These are phyloP conservation scores for Trypanosoma brucei DNA, from an alignment of 208 protist genomes.

Conservation along the genomic window DNA sequence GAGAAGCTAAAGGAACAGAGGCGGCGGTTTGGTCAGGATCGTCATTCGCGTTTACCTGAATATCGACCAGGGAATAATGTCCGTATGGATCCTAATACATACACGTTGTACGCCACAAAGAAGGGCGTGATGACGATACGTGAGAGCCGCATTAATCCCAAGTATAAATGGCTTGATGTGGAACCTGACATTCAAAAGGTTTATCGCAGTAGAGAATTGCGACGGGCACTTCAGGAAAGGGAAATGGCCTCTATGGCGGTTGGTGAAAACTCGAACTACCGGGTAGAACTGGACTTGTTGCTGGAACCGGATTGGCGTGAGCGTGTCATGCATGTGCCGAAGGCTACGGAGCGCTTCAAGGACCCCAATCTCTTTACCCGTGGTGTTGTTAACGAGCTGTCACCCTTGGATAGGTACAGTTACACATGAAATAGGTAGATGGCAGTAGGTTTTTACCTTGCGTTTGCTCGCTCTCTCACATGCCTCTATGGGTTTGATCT, in stretches of 20 bases:
- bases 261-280: slow-evolving; percentile 39
- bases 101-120: slow-evolving; percentile 71
- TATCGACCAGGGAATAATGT: slow-evolving; percentile 74
- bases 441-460: background rate
- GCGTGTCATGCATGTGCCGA: slow-evolving; percentile 40
- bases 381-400: slow-evolving; percentile 38
- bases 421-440: slow-evolving; percentile 35
- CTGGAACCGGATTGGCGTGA: slow-evolving; percentile 64
- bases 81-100: slow-evolving; percentile 76
- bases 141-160: slow-evolving; percentile 58
- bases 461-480: too few relatives aligned
- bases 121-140: slow-evolving; percentile 79
- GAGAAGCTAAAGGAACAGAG: slow-evolving; percentile 84
- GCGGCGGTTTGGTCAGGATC: slow-evolving; percentile 68
- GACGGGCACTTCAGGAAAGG: slow-evolving; percentile 33
- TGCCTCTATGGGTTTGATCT: too few relatives aligned
- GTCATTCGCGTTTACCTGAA: slow-evolving; percentile 67
- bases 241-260: slow-evolving; percentile 50
- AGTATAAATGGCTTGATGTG: slow-evolving; percentile 81
- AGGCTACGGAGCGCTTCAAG: slow-evolving; percentile 56
- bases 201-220: slow-evolving; percentile 54
- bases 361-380: slow-evolving; percentile 75
- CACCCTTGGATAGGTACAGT: slow-evolving; percentile 47
- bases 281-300: slow-evolving; percentile 36
- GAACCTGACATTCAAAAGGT: slow-evolving; percentile 86